Conservation (phyloP, 768 basidiomycete species). For the Boletus reticuloceps region DNA sequence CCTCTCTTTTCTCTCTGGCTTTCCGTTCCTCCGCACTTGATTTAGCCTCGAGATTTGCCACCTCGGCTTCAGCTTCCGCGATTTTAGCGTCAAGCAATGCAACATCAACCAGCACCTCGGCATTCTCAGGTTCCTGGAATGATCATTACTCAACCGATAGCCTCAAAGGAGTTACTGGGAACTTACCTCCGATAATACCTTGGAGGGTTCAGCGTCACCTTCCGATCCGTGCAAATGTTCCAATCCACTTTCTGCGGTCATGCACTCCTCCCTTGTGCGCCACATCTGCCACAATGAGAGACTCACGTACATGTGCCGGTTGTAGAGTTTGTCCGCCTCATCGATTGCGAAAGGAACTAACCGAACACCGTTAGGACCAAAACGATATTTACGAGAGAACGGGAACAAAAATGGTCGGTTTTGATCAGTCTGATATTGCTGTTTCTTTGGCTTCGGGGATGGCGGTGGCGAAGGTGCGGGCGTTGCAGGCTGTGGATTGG, state of each 20-base stretch:
- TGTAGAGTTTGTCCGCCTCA: constrained; percentile 90
- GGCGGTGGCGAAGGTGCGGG: constrained; percentile 88
- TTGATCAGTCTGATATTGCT: constrained; percentile 98
- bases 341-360: constrained; percentile 95
- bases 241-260: constrained; percentile 89
- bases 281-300: constrained; percentile 91
- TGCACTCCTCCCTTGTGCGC: constrained; percentile 92
- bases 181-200: constrained; percentile 42
- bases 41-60: constrained; percentile 48
- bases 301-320: constrained; percentile 86
- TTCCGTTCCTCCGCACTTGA: constrained; percentile 53
- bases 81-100: constrained; percentile 73
- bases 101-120: constrained; percentile 70
- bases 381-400: constrained; percentile 65
- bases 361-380: constrained; percentile 50
- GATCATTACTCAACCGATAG: neutral
- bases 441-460: constrained; percentile 92
- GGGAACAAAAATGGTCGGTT: constrained; percentile 92
- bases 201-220: constrained; percentile 51
- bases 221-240: constrained; percentile 74
- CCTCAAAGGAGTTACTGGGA: neutral
- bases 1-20: constrained; percentile 68
- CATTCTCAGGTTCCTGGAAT: constrained; percentile 53
- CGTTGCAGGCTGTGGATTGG: constrained; percentile 71
- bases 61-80: constrained; percentile 59